Conservation (phyloP, 495 filamentous ascomycete genomes). For the Penicillium fimorum region DNA sequence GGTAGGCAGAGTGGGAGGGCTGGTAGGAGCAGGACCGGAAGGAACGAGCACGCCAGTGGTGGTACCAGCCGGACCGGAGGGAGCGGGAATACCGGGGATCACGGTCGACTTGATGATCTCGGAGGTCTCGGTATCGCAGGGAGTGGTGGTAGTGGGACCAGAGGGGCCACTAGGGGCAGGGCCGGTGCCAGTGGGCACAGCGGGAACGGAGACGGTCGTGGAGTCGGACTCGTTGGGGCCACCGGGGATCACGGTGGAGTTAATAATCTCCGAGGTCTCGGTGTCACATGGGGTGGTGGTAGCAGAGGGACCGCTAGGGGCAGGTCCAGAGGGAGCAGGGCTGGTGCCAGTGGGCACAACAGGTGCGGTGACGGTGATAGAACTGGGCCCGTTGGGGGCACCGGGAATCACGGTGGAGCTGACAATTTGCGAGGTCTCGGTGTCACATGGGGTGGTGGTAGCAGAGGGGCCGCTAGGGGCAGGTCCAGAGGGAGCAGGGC, state of each 20-base stretch:
- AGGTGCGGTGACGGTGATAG: conserved; percentile 5
- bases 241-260: conserved; percentile 14
- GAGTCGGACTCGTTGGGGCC: conserved; percentile 6
- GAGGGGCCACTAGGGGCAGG: conserved; percentile 1
- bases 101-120: conserved; percentile 12
- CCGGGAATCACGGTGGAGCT: conserved; percentile 15
- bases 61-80: conserved; percentile 9
- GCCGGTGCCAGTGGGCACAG: conserved; percentile 7
- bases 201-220: conserved; percentile 5
- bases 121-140: conserved; percentile 24
- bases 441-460: conserved; percentile 25
- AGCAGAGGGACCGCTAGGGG: conserved; percentile 6
- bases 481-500: too few relatives aligned
- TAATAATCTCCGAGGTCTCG: conserved; percentile 15
- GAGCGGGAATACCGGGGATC: conserved; percentile 9
- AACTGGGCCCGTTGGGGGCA: conserved; percentile 5
- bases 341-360: conserved; percentile 9
- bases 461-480: conserved; percentile 12
- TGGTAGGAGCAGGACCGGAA: conserved; percentile 19
- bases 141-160: conserved; percentile 9
- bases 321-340: neutral
- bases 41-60: conserved; percentile 1
- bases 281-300: conserved; percentile 26
- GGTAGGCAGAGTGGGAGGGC: conserved; percentile 10
- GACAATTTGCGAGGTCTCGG: conserved; percentile 19